Conservation (phyloP, 2,329 filamentous ascomycete species). For the Beauveria caledonica region DNA sequence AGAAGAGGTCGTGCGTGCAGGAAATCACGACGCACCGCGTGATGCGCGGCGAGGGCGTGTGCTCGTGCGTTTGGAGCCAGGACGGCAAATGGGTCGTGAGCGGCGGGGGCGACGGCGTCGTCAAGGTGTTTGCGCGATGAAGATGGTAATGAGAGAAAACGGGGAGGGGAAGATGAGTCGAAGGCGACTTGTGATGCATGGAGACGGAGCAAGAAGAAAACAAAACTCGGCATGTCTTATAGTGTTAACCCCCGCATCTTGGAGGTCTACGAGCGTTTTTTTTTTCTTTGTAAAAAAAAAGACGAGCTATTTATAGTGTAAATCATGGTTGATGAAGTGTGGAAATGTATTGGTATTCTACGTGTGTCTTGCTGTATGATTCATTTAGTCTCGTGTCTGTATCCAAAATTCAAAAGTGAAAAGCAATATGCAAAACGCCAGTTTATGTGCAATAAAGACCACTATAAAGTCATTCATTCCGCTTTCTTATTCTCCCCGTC, state of each 20-base stretch:
- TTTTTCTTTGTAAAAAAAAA: constrained; percentile 4
- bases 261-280: constrained; percentile 2
- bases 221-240: neutral
- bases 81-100: constrained; percentile 93
- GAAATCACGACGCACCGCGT: constrained; percentile 88
- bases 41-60: constrained; percentile 94
- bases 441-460: neutral
- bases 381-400: neutral
- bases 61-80: constrained; percentile 88
- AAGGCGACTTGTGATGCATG: too few species aligned
- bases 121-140: constrained; percentile 74
- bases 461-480: neutral
- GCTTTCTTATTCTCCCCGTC: neutral
- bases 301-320: constrained; percentile 8
- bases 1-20: constrained; percentile 91
- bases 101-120: constrained; percentile 87
- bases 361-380: neutral
- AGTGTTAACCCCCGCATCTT: neutral
- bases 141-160: neutral
- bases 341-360: neutral
- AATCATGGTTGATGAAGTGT: constrained; percentile 7
- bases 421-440: too few species aligned
- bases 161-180: too few species aligned
- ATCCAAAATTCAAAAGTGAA: too few species aligned
- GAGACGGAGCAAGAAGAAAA: neutral